A percentile compares a stretch with the other conserved stretches of the same genome.
These are phyloP conservation scores for Camellia granthamiana DNA, from an alignment of 148 eudicot genomes.

Conservation along the genomic window DNA sequence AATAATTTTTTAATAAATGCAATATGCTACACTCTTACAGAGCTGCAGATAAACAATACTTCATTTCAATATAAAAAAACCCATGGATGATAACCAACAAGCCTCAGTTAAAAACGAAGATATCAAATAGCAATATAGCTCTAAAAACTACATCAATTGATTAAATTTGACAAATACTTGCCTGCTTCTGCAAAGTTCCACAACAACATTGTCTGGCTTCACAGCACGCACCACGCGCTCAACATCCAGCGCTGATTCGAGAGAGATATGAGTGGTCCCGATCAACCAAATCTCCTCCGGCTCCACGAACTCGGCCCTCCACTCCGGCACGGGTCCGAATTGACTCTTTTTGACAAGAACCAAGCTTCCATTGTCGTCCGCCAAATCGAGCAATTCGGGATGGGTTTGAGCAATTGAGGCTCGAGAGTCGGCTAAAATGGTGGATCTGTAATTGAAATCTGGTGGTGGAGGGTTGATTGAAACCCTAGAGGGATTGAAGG, in stretches of 20 bases:
- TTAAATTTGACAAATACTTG: slow-evolving; percentile 31
- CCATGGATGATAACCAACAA: background rate
- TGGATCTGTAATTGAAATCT: slow-evolving; percentile 54
- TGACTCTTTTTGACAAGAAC: slow-evolving; percentile 54
- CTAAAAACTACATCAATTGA: background rate
- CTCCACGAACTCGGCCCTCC: slow-evolving; percentile 87
- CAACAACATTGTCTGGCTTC: slow-evolving; percentile 92
- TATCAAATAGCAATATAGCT: background rate
- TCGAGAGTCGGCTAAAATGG: slow-evolving; percentile 37
- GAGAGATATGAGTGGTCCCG: slow-evolving; percentile 69
- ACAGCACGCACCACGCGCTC: slow-evolving; percentile 66
- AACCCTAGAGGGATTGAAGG: slow-evolving; percentile 20
- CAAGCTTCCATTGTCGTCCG: slow-evolving; percentile 56
- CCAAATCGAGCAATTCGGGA: slow-evolving; percentile 73
- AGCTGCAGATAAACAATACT: background rate
- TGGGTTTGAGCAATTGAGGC: slow-evolving; percentile 43
- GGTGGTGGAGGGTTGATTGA: slow-evolving; percentile 64
- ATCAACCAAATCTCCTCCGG: slow-evolving; percentile 87
- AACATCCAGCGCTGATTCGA: slow-evolving; percentile 53
- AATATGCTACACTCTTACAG: background rate
- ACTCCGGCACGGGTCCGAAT: slow-evolving; percentile 79
- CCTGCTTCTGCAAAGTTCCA: slow-evolving; percentile 98
- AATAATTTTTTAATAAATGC: no score
- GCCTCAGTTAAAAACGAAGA: no score
- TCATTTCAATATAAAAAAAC: background rate